Base-by-base conservation (phyloP, 768 basidiomycete genomes). In the Russula vinacea region DNA sequence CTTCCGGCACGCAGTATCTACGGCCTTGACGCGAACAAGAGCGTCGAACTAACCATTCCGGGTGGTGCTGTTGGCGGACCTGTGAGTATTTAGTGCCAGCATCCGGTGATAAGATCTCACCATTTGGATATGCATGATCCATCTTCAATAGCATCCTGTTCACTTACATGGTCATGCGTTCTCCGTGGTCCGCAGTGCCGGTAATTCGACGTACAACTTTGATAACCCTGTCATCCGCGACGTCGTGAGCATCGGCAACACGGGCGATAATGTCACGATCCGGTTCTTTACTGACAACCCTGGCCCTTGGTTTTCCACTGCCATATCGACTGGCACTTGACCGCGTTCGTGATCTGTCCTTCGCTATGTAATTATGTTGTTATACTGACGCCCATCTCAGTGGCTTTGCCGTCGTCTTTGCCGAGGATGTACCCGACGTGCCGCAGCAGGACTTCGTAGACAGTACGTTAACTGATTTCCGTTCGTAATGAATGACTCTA, bases 301-400 rank as follows among this genome's bases (percentile, higher is more conserved):
- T 13, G 73, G 73, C 1, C 65, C 68, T 29, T 71, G 69, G 71
- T 69, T 70, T 58, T 74, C 56, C 74, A 74, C 40, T 74, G 74
- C 56, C 73, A 74, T 52, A 73, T 74, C 26, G 69, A 67, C 39
- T 73, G 73, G 73, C 73, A 73, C 54, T 62, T 73, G 26, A 54
- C 11, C 24, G 57, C 60, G 72, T 24, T 83, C 87, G 1, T 84
- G 89, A 72, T 89, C 87, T 74, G 77, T 85, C 22, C 85, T 85
- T 17, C 81, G 81, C 26, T 84, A 84, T 79, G 73, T 73, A 61
- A 63, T 72, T 47, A 70, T 72, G 56, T 71, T 29, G 14, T 56
- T 9, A 37, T 52, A 13, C 16, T 57, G 42, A 62, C 13, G 19
- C 5, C 24, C 6, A 24, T 32, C 3, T n/a, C 40, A 62, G 61